Base-by-base conservation (phyloP, 2,329 filamentous ascomycete species). In the Hypoxylon sp. region DNA sequence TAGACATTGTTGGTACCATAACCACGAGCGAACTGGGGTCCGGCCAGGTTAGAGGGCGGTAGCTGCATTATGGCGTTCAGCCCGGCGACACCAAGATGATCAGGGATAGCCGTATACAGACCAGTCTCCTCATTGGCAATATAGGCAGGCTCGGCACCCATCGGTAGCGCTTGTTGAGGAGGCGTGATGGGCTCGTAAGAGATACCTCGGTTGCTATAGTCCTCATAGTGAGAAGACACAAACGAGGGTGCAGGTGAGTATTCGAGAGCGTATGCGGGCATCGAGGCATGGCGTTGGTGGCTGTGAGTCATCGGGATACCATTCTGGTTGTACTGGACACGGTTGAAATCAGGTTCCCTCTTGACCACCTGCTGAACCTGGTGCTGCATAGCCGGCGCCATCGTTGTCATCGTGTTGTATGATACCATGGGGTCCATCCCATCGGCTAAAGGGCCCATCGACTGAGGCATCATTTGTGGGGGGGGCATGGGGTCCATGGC, bases 241-340 rank as follows among this genome's bases (percentile, higher is more conserved):
- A 97, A 97, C 1, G 94, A 97, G 2, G 94, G 94, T 0, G 94
- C 94, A 43, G 94, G 94, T 11, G 94, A 99, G 78, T 97, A 99
- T 74, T 99, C 94, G 71, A 97, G 87, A 36, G 77, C 82, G 71
- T 96, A 99, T 13, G 91, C 89, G 38, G 94, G 94, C 91, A 99
- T 97, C n/a, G 94, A 99, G 55, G 92, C 89, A 74, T 97, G 93
- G 49, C 94, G 88, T 71, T 96, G 90, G 74, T 96, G 91, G 42
- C 87, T 79, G 67, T 92, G 89, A 29, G 84, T 81, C 59, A 97
- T 82, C 1, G 92, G 90, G 47, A 96, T 86, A 63, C 91, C 91
- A 67, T 94, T 95, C 68, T 94, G 90, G 73, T 95, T 94, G 77
- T 95, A 97, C 72, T 92, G 90, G 60, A 92, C 79, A 55, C 89